Conservation (phyloP, 768 basidiomycete species). For the Pluteus cervinus region DNA sequence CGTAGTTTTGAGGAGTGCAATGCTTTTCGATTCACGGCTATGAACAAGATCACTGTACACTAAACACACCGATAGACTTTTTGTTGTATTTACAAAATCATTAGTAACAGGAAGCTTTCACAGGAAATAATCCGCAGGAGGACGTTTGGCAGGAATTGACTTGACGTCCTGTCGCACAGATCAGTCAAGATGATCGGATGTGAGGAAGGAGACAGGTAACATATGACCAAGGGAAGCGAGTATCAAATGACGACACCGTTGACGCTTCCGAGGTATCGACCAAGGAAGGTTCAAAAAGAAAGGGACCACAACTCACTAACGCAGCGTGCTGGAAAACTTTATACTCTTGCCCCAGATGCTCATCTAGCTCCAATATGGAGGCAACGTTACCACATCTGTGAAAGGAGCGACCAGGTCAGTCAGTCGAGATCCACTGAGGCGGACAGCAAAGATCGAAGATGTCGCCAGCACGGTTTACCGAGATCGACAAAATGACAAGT, state of each 20-base stretch:
- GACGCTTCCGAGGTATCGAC: not conserved
- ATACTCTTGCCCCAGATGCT: slow-evolving; percentile 89
- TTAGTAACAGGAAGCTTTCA: too few species aligned
- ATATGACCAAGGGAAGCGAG: slow-evolving; percentile 6
- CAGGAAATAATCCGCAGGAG: slow-evolving; percentile 84
- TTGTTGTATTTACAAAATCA: too few species aligned
- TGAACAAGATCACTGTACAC: too few species aligned
- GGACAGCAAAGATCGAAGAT: too few species aligned
- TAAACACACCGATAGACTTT: too few species aligned
- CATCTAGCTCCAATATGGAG: slow-evolving; percentile 91
- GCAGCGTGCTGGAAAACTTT: slow-evolving; percentile 93
- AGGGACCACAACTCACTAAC: slow-evolving; percentile 45
- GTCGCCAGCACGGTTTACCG: too few species aligned
- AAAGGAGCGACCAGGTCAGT: not conserved
- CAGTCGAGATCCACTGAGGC: slow-evolving; percentile 1
- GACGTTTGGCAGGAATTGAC: slow-evolving; percentile 77
- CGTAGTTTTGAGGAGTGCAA: too few species aligned
- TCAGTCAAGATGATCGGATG: slow-evolving; percentile 1
- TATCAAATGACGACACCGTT: slow-evolving; percentile 1
- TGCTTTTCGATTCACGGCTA: too few species aligned
- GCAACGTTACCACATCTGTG: slow-evolving; percentile 92
- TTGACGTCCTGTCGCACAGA: slow-evolving; percentile 56
- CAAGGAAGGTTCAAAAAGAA: slow-evolving; percentile 1
- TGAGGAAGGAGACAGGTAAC: slow-evolving; percentile 1
- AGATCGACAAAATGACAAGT: too few species aligned